Evolutionary conservation across 129 eudicot species (phyloP), one percentile per base, ranked within the genome.

Genomic region (Artemisia annua): DNA sequence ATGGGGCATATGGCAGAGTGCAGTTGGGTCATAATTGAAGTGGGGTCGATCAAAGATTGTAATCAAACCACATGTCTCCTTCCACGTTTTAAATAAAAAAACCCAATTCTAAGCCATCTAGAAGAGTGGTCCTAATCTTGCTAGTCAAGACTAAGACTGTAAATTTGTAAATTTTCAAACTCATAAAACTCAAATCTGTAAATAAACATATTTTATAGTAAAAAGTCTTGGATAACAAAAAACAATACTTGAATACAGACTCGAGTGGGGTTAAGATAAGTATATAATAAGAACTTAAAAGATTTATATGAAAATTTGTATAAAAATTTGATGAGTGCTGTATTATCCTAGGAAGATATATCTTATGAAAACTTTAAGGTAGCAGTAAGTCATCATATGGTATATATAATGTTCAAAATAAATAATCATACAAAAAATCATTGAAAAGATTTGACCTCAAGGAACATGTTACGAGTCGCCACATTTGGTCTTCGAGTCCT

Each of bases 401-500:
- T 39, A 7, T 7, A 39, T 39, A 39, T 39, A 39, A 1, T 0
- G 11, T 39, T 39, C 46, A 39, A 39, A 6, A 39, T 39, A 7
- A 39, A 39, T 24, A 24, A 39, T 7, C 46, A 39, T 39, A 52
- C 57, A 15, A 52, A 52, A 15, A 52, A 52, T 22, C 48, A 61
- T 28, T 43, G 1, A 61, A 61, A 5, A 61, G 44, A 28, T 61
- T 28, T 28, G n/a, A 28, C 20, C 32, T 22, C 39, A 43, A 57
- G 30, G 11, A 44, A 66, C 67, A 75, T 39, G 0, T 66, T 75
- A 56, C 19, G 15, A 49, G 58, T 55, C 20, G 32, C 32, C 16
- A 66, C 67, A 55, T 54, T 54, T 71, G 67, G 30, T 63, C 55
- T 69, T n/a, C 7, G 39, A 57, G 16, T 67, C 66, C 66, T 43